Percentiles rank a stretch among this genome's conserved stretches.
phyloP scores from a whole-genome alignment of 202 grass and related monocot genomes.

The Musa balbisiana region DNA sequence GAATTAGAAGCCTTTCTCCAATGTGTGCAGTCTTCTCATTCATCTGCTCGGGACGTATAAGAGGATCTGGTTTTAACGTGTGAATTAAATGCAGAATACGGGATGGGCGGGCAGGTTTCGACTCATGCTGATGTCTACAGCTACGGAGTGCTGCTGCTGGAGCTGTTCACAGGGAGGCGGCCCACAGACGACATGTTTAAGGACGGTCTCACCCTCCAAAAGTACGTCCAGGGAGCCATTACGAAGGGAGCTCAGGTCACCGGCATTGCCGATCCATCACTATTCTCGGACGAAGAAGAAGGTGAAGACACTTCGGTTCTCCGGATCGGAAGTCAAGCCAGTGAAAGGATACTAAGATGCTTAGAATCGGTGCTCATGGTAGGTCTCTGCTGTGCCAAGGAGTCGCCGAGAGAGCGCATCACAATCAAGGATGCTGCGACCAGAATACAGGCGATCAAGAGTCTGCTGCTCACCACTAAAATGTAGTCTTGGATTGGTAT shows the following conservation, averaged over 20 bases:
- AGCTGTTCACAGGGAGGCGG: conserved; percentile 31
- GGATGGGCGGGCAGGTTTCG: conserved; percentile 23
- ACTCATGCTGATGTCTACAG: conserved; percentile 35
- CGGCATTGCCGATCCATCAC: background rate
- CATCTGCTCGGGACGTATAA: no score
- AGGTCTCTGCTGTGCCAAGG: conserved; percentile 1
- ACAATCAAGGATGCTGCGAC: background rate
- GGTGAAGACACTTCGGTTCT: background rate
- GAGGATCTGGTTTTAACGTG: no score
- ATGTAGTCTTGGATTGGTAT: background rate
- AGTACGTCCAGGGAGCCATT: background rate
- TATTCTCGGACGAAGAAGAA: background rate
- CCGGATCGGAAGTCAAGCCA: no score
- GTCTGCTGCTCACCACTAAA: background rate
- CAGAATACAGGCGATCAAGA: conserved; percentile 6
- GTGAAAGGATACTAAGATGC: background rate
- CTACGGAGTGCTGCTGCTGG: conserved; percentile 30
- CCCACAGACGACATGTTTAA: conserved; percentile 32
- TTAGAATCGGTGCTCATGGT: background rate
- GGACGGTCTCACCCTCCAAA: conserved; percentile 28
- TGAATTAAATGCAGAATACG: conserved; percentile 25
- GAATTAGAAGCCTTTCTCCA: background rate
- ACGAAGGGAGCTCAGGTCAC: background rate
- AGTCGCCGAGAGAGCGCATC: conserved; percentile 4
- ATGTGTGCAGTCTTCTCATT: background rate